A percentile compares a stretch with the other conserved stretches of the same genome.
Conservation (phyloP, 176 grass and related monocot genomes). For the Ampelocalamus luodianensis region DNA sequence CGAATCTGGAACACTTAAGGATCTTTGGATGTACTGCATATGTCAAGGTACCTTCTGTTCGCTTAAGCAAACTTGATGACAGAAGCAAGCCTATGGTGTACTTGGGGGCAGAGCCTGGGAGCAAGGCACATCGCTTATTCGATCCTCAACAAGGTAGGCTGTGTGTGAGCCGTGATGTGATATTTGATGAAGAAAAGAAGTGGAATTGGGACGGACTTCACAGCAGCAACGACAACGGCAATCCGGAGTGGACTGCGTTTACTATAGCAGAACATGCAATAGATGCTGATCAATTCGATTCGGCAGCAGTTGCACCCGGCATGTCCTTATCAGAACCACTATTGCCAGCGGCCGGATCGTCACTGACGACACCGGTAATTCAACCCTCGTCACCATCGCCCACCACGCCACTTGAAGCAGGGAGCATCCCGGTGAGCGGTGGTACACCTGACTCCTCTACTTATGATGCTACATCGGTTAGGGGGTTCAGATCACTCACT, state of each 20-base stretch:
- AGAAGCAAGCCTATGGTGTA: neutral
- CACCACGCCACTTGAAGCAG: fast-evolving
- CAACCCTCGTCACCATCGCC: no score
- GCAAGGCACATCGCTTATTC: neutral
- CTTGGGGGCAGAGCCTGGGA: fast-evolving
- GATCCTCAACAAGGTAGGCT: fast-evolving
- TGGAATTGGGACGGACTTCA: neutral
- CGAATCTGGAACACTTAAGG: fast-evolving
- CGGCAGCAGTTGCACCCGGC: no score
- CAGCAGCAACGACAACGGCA: fast-evolving
- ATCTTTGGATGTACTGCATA: neutral
- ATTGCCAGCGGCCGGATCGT: fast-evolving
- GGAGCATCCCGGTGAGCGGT: no score
- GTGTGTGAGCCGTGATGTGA: neutral
- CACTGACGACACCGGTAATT: fast-evolving
- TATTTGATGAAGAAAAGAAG: neutral
- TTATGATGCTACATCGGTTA: no score
- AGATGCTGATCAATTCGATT: fast-evolving
- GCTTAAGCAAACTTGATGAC: neutral
- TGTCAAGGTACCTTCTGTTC: fast-evolving
- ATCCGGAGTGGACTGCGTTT: fast-evolving
- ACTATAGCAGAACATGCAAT: neutral
- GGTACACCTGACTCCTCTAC: no score
- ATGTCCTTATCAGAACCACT: no score
- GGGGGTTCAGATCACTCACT: no score